Evolutionary conservation across 2,329 filamentous ascomycete genomes (phyloP), one percentile per base, ranked within the genome.

Genomic region (Xylaria hypoxylon): DNA sequence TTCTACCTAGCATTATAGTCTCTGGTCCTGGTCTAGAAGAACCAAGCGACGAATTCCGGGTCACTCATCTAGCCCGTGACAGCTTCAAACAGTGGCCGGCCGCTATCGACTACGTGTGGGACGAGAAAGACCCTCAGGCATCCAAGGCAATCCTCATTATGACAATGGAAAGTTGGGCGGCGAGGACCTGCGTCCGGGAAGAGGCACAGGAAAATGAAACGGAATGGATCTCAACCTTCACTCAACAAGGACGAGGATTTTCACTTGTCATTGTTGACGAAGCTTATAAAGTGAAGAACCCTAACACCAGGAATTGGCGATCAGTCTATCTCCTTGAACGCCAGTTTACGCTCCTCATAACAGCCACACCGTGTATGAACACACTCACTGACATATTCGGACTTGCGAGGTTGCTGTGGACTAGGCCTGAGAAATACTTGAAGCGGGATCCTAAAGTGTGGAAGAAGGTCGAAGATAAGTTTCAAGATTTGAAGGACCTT

Each of bases 201-300:
- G 19, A 63, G 8, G 59, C 56, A 5, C 15, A 2, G 10, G 44
- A 50, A 2, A n/a, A 63, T 7, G 59, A 58, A 5, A 33, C 15
- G 7, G 45, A 53, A 28, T 73, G 63, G 65, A 35, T 15, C 11
- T 76, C 74, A 0, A 65, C 57, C 3, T 75, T 73, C 38, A 69
- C 71, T 2, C 8, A 67, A 8, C 10, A 15, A 5, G 62, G 55
- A 8, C 68, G 74, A 7, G 17, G 42, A 4, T 76, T 76, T 52
- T 77, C 75, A 3, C 59, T 76, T 5, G 70, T 77, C 3, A 69
- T 75, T 2, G 73, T 77, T 1, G 75, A 77, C 33, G 75, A 77
- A 44, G 74, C 75, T 1, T 70, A 76, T 51, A 76, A 74, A 53
- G 65, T 76, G 17, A 74, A 75, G 22, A 71, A 76, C 19, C 24